Conservation (phyloP, 345 rosid genomes). For the Garcia nutans region DNA sequence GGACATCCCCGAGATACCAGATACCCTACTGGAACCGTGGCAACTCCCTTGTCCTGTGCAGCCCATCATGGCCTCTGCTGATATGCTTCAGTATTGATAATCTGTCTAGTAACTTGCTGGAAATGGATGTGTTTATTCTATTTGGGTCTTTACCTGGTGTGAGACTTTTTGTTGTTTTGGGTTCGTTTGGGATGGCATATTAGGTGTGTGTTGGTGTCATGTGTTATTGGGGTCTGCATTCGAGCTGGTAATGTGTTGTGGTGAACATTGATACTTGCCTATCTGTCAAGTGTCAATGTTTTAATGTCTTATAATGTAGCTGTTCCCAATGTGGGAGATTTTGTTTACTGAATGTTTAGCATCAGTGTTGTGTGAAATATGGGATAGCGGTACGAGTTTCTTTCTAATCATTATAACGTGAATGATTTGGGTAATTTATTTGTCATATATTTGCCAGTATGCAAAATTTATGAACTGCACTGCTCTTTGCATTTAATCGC, state of each 20-base stretch:
- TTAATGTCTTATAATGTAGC: neutral
- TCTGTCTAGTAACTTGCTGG: neutral
- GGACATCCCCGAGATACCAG: conserved; percentile 76
- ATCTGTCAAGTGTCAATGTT: neutral
- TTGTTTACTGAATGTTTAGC: neutral
- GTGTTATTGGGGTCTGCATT: neutral
- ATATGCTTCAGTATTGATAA: conserved; percentile 34
- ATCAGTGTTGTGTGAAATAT: too few species aligned
- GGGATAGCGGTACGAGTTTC: too few species aligned
- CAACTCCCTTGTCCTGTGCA: conserved; percentile 52
- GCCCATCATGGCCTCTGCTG: conserved; percentile 53
- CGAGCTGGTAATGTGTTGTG: neutral
- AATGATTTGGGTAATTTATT: too few species aligned
- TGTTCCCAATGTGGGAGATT: neutral
- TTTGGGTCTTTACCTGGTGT: neutral
- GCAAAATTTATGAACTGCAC: too few species aligned
- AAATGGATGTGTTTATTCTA: neutral
- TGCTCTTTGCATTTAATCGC: too few species aligned
- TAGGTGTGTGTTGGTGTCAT: neutral
- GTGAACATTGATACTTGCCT: neutral
- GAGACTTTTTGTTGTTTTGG: neutral
- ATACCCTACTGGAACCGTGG: conserved; percentile 57
- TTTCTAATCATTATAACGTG: too few species aligned
- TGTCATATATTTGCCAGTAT: too few species aligned
- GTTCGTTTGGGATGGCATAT: neutral